Conservation (phyloP, 805 yeast species). For the Kuraishia floccosa region DNA sequence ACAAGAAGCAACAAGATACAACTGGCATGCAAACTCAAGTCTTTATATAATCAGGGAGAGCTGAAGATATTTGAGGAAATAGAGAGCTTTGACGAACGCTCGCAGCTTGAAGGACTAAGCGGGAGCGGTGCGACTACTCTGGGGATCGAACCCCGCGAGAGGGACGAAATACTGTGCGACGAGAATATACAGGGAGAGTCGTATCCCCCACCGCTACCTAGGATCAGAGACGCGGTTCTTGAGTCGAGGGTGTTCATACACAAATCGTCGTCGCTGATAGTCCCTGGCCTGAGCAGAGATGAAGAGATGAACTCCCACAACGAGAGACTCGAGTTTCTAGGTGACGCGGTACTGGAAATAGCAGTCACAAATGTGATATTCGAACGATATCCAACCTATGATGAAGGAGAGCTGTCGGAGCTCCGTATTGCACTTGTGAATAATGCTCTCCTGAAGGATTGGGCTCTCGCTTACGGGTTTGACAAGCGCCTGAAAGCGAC, state of each 20-base stretch:
- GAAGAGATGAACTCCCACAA: conserved; percentile 60
- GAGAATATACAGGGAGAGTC: conserved; percentile 6
- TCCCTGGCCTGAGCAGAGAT: conserved; percentile 38
- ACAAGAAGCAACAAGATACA: conserved; percentile 41
- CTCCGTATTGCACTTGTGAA: conserved; percentile 62
- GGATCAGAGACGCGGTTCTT: conserved; percentile 45
- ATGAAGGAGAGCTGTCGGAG: conserved; percentile 74
- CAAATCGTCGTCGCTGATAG: conserved; percentile 56
- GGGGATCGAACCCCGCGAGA: too few relatives aligned
- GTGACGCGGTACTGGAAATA: conserved; percentile 75
- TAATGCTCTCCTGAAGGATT: conserved; percentile 59
- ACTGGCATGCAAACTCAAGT: conserved; percentile 49
- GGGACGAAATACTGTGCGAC: conserved; percentile 5
- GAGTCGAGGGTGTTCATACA: conserved; percentile 71
- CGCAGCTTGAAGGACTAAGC: conserved; percentile 5
- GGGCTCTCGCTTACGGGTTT: conserved; percentile 61
- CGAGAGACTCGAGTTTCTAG: conserved; percentile 83
- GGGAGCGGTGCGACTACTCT: not conserved
- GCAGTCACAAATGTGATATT: conserved; percentile 62
- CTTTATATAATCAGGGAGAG: conserved; percentile 35
- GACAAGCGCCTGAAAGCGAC: conserved; percentile 42
- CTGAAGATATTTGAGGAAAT: conserved; percentile 48
- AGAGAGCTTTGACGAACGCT: conserved; percentile 23
- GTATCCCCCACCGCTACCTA: conserved; percentile 66
- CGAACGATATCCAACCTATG: conserved; percentile 50